Percentiles rank a stretch among this genome's conserved stretches.
Conservation (phyloP, 2,329 filamentous ascomycete species). For the Aaosphaeria pasadenensis region DNA sequence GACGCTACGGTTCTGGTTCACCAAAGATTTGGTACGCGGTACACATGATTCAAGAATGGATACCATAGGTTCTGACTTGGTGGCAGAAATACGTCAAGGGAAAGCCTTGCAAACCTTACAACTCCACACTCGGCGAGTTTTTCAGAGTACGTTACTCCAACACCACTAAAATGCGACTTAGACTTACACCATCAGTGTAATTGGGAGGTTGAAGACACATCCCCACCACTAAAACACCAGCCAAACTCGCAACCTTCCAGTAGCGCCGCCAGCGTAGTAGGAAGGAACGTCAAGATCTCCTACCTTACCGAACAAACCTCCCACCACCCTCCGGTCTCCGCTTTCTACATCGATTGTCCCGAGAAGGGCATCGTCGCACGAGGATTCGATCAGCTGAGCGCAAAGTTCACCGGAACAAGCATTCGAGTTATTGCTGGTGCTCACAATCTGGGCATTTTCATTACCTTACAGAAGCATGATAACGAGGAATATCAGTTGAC, state of each 20-base stretch:
- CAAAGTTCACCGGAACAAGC: slow-evolving; percentile 95
- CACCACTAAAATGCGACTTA: not conserved
- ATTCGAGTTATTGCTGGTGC: slow-evolving; percentile 87
- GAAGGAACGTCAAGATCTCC: slow-evolving; percentile 69
- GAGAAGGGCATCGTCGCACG: slow-evolving; percentile 83
- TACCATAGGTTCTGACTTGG: slow-evolving; percentile 11
- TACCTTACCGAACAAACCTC: slow-evolving; percentile 98
- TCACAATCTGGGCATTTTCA: slow-evolving; percentile 94
- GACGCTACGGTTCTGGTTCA: slow-evolving; percentile 96
- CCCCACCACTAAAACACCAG: slow-evolving; percentile 55
- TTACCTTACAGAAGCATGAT: slow-evolving; percentile 74
- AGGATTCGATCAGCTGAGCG: slow-evolving; percentile 93
- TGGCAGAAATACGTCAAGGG: slow-evolving; percentile 91
- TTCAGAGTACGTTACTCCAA: slow-evolving; percentile 67
- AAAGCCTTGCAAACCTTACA: slow-evolving; percentile 98
- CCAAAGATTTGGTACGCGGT: slow-evolving; percentile 74
- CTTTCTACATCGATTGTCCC: slow-evolving; percentile 89
- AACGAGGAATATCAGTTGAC: slow-evolving; percentile 94
- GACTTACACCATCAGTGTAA: slow-evolving; percentile 65
- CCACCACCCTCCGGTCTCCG: slow-evolving; percentile 95
- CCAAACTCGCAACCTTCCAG: slow-evolving; percentile 40
- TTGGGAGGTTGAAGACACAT: slow-evolving; percentile 85
- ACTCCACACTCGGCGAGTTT: slow-evolving; percentile 94
- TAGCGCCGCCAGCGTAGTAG: slow-evolving; percentile 33
- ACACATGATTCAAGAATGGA: not conserved